phyloP scores from a whole-genome alignment of 2,329 filamentous ascomycete genomes.

The Sclerotinia spermophila region DNA sequence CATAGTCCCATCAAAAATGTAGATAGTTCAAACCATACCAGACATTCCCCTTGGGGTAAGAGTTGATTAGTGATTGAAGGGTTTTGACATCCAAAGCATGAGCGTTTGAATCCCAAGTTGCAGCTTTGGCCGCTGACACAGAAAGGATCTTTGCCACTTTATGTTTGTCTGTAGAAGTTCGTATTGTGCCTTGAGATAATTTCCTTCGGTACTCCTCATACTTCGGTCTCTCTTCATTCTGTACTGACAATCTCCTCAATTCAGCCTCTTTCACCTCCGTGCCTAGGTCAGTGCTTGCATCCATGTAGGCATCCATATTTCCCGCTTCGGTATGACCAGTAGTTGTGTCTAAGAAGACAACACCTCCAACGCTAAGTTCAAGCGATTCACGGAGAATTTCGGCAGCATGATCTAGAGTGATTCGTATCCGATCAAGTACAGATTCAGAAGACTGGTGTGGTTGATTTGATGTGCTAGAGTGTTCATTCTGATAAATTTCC shows the following conservation, averaged over 20 bases:
- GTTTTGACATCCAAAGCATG: constrained; percentile 29
- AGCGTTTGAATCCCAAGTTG: constrained; percentile 25
- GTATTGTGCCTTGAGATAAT: constrained; percentile 21
- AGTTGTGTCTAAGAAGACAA: constrained; percentile 34
- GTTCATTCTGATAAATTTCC: background rate
- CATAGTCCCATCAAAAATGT: background rate
- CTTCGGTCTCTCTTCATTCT: background rate
- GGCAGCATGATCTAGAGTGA: constrained; percentile 33
- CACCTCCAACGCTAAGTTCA: constrained; percentile 32
- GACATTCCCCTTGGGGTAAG: constrained; percentile 35
- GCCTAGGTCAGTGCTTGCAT: constrained; percentile 22
- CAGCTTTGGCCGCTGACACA: constrained; percentile 27
- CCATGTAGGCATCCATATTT: constrained; percentile 18
- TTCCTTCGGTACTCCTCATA: constrained; percentile 8
- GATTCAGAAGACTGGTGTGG: constrained; percentile 17
- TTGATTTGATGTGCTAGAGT: background rate
- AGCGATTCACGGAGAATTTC: constrained; percentile 33
- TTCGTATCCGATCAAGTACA: constrained; percentile 32
- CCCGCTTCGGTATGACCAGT: constrained; percentile 25
- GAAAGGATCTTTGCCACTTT: constrained; percentile 31
- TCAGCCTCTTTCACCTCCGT: constrained; percentile 19
- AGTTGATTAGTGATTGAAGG: constrained; percentile 29
- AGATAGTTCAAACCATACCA: constrained; percentile 25
- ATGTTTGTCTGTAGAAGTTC: constrained; percentile 27
- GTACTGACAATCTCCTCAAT: background rate